Evolutionary conservation across 2,329 filamentous ascomycete species (phyloP).

Genomic region (Phaeosphaeria sp.): DNA sequence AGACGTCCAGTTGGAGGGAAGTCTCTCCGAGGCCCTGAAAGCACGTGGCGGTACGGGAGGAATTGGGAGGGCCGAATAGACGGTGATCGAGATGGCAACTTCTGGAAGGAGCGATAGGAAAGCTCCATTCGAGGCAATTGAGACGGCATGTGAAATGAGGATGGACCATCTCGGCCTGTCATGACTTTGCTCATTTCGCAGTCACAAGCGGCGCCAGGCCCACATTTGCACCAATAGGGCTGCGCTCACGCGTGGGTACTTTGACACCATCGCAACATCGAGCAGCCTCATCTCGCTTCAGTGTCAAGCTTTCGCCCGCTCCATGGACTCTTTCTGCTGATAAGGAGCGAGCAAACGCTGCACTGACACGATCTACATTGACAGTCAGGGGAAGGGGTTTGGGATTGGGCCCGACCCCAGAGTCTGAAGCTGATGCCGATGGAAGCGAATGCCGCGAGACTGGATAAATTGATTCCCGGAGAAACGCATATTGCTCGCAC

Average conservation of each 20-base stretch:
- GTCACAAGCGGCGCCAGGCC: not conserved
- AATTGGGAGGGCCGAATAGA: not conserved
- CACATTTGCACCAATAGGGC: not conserved
- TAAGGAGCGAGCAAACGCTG: constrained; percentile 2
- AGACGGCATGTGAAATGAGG: not conserved
- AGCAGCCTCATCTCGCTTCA: constrained; percentile 13
- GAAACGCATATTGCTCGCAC: constrained; percentile 10
- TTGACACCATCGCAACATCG: not conserved
- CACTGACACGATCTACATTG: constrained; percentile 16
- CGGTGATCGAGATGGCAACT: not conserved
- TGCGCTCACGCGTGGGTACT: not conserved
- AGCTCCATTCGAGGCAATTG: not conserved
- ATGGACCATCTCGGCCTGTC: constrained; percentile 2
- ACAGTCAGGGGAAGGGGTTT: constrained; percentile 7
- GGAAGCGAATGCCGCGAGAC: not conserved
- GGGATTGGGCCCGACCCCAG: constrained; percentile 12
- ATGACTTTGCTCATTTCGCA: constrained; percentile 3
- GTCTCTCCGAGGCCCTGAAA: not conserved
- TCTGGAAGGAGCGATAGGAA: not conserved
- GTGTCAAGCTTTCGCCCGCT: constrained; percentile 5
- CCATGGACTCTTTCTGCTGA: constrained; percentile 3
- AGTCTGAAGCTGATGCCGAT: constrained; percentile 1
- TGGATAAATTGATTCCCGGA: not conserved
- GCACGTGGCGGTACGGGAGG: not conserved
- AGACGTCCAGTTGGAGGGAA: not conserved